Conservation (phyloP, 2,329 filamentous ascomycete genomes). For the Sporothrix pseudoabietina region DNA sequence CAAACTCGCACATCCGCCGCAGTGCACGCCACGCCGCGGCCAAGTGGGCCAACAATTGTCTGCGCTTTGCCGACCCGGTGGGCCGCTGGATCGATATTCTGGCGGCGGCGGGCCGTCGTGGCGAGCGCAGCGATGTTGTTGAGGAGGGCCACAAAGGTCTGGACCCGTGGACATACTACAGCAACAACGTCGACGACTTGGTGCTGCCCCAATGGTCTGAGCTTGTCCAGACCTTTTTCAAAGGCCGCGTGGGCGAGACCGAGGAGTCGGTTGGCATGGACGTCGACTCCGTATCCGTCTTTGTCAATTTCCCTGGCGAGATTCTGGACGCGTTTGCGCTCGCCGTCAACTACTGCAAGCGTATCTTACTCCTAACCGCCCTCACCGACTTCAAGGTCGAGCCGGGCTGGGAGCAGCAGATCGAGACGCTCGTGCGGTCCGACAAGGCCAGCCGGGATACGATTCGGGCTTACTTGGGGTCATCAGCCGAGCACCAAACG, state of each 20-base stretch:
- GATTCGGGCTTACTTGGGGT: conserved; percentile 57
- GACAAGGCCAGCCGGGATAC: conserved; percentile 65
- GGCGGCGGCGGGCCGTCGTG: conserved; percentile 66
- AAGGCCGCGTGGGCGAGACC: conserved; percentile 29
- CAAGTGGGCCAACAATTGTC: conserved; percentile 85
- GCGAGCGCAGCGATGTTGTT: conserved; percentile 77
- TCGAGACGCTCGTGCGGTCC: conserved; percentile 72
- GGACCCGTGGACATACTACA: conserved; percentile 62
- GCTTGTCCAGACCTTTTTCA: conserved; percentile 55
- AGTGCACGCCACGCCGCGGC: conserved; percentile 81
- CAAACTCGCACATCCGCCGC: conserved; percentile 56
- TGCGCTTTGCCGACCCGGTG: conserved; percentile 75
- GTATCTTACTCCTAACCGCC: conserved; percentile 55
- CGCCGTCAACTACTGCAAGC: conserved; percentile 68
- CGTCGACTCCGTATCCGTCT: conserved; percentile 44
- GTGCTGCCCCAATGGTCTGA: conserved; percentile 55
- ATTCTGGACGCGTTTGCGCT: conserved; percentile 62
- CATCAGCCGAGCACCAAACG: neutral
- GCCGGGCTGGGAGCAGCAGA: conserved; percentile 79
- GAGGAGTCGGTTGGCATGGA: conserved; percentile 41
- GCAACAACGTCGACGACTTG: conserved; percentile 43
- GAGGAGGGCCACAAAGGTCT: conserved; percentile 90
- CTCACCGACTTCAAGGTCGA: conserved; percentile 60
- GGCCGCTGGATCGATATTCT: conserved; percentile 89
- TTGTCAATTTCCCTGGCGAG: conserved; percentile 53